Base-by-base conservation (phyloP, 139 green algal genomes). In the Auxenochlorella pyrenoidosa region DNA sequence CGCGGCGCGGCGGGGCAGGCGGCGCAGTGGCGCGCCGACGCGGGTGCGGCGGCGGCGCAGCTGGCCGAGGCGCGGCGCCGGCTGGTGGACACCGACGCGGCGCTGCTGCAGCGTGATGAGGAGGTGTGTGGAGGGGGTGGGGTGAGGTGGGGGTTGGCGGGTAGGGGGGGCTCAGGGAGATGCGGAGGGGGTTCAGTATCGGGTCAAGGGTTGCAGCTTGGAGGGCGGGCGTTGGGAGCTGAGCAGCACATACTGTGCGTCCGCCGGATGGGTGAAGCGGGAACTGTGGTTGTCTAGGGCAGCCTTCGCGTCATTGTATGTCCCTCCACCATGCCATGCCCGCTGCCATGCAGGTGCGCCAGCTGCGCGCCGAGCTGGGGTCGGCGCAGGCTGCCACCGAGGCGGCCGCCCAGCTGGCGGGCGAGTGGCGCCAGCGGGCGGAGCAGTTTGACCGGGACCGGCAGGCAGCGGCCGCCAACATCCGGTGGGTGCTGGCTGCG, bases 41-140 rank as follows among this genome's bases (percentile, higher is more conserved):
- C 38, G 36, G 24, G 19, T 10, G 47, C 58, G 19, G 58, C 70
- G 21, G 71, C 72, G 13, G 38, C 72, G 58, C 68, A 87, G 83
- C 83, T 91, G 77, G 83, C 75, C 19, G 75, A 89, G 36, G 65
- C 78, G 59, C 86, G 82, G 54, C 66, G 76, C 51, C 65, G 82
- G 41, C 51, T 91, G 63, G 75, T 80, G 34, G 82, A 89, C 30
- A 84, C 71, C 38, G 88, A 91, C 40, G 76, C 75, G 22, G 60
- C 78, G 19, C 77, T 91, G 63, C 77, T 89, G 84, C 63, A 85
- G 51, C 60, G 77, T 0, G 84, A 86, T 18, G 60, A 59, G 5
- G 43, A 87, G 83, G 83, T 87, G 40, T 19, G 40, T 19, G 77
- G 22, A 32, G n/a, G 32, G 15, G n/a, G n/a, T 12, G 47, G 16